These are phyloP conservation scores for Cyclotella baltica DNA, from an alignment of 108 stramenopile species.

Conservation along the genomic window DNA sequence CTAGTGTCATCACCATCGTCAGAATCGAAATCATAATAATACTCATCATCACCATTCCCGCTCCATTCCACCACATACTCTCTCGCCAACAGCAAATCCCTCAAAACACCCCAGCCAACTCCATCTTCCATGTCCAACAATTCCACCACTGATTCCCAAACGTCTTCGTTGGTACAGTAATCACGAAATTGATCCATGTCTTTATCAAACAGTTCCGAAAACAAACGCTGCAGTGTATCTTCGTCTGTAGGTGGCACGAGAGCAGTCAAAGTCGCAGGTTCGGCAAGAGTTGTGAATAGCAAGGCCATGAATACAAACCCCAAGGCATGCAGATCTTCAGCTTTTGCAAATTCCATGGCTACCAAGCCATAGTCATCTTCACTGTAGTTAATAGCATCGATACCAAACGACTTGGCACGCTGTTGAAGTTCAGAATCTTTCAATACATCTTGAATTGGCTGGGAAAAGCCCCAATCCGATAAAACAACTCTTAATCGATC, in stretches of 20 bases:
- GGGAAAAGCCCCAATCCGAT: conserved; percentile 81
- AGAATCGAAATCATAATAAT: conserved; percentile 6
- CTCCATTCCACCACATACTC: conserved; percentile 56
- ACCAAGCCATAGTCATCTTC: conserved; percentile 11
- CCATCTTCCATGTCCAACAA: conserved; percentile 75
- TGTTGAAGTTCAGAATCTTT: conserved; percentile 68
- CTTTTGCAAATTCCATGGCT: conserved; percentile 69
- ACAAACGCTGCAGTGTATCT: conserved; percentile 80
- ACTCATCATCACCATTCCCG: conserved; percentile 40
- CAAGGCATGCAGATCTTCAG: conserved; percentile 86
- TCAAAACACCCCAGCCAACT: conserved; percentile 81
- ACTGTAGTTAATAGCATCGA: conserved; percentile 31
- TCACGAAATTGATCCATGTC: conserved; percentile 83
- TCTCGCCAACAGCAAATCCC: conserved; percentile 69
- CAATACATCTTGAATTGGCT: conserved; percentile 57
- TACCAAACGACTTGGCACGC: conserved; percentile 72
- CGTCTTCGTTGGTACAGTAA: conserved; percentile 81
- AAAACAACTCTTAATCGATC: conserved; percentile 62
- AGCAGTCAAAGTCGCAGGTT: conserved; percentile 54
- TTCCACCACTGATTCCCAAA: conserved; percentile 72
- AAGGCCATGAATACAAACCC: conserved; percentile 84
- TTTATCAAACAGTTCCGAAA: conserved; percentile 82
- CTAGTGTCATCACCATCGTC: no score
- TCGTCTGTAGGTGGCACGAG: conserved; percentile 83
- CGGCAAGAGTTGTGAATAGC: conserved; percentile 74